These are phyloP conservation scores for Oenanthe sinensis DNA, from an alignment of 129 eudicot genomes.

Conservation along the genomic window DNA sequence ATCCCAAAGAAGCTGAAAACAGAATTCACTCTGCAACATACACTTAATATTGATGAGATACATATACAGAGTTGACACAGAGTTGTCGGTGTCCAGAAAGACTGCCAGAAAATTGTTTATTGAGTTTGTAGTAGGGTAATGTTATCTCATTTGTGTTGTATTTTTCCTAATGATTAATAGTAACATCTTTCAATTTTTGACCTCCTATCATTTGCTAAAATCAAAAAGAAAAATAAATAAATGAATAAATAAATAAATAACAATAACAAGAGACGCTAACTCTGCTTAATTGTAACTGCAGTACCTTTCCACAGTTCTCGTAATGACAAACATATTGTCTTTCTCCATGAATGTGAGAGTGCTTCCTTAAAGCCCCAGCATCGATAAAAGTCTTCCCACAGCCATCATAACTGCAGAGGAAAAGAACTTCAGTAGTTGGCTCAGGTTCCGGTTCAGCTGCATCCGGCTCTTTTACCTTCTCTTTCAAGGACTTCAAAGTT, in stretches of 20 bases:
- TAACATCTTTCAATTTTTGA: neutral
- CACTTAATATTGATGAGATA: no score
- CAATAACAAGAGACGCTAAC: neutral
- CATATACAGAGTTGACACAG: neutral
- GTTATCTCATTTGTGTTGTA: neutral
- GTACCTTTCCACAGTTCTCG: constrained; percentile 88
- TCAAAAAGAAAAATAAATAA: neutral
- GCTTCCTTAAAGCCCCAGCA: constrained; percentile 88
- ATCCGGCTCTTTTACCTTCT: constrained; percentile 53
- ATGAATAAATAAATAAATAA: neutral
- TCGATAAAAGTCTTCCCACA: constrained; percentile 97
- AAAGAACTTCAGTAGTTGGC: constrained; percentile 95
- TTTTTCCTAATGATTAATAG: neutral
- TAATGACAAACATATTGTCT: constrained; percentile 86
- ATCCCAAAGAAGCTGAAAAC: neutral
- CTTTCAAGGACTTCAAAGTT: constrained; percentile 59
- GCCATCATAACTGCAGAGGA: constrained; percentile 93
- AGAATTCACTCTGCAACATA: no score
- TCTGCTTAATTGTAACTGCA: neutral
- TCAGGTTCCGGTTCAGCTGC: constrained; percentile 77
- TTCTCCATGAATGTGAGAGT: constrained; percentile 97
- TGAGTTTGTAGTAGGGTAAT: neutral
- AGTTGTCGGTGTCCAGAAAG: neutral
- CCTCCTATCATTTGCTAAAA: neutral
- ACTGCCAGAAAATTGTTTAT: neutral